phyloP scores from a whole-genome alignment of 2,329 filamentous ascomycete genomes.

The Diaporthe nobilis region DNA sequence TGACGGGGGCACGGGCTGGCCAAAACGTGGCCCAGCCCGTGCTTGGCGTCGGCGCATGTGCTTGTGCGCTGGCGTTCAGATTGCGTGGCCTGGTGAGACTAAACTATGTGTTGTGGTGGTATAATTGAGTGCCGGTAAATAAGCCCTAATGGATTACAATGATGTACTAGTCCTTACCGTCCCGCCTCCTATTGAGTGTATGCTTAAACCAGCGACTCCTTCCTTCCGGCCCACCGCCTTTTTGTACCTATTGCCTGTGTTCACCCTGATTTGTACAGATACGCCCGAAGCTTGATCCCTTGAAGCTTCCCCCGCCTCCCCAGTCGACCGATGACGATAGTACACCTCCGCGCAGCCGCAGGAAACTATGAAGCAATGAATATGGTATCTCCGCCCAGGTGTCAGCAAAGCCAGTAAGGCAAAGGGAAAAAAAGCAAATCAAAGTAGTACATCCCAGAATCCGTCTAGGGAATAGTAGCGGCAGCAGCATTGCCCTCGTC shows the following conservation, averaged over 20 bases:
- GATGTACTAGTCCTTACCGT: conserved; percentile 26
- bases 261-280: background rate
- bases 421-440: conserved; percentile 12
- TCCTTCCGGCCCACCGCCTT: background rate
- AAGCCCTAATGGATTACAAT: conserved; percentile 35
- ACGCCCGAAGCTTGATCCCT: conserved; percentile 1
- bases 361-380: background rate
- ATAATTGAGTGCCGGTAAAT: conserved; percentile 26
- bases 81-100: conserved; percentile 8
- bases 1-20: conserved; percentile 1
- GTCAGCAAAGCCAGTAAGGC: conserved; percentile 5
- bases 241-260: background rate
- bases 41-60: conserved; percentile 13
- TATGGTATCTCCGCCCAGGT: conserved; percentile 14
- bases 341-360: background rate
- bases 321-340: background rate
- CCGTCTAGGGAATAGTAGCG: background rate
- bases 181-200: background rate
- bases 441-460: conserved; percentile 14
- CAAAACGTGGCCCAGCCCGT: background rate
- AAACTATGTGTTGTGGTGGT: conserved; percentile 4
- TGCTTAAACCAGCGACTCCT: background rate
- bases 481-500: background rate
- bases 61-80: conserved; percentile 20
- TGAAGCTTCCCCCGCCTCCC: background rate